phyloP scores from a whole-genome alignment of 179 eudicot genomes.

The Beta corolliflora region DNA sequence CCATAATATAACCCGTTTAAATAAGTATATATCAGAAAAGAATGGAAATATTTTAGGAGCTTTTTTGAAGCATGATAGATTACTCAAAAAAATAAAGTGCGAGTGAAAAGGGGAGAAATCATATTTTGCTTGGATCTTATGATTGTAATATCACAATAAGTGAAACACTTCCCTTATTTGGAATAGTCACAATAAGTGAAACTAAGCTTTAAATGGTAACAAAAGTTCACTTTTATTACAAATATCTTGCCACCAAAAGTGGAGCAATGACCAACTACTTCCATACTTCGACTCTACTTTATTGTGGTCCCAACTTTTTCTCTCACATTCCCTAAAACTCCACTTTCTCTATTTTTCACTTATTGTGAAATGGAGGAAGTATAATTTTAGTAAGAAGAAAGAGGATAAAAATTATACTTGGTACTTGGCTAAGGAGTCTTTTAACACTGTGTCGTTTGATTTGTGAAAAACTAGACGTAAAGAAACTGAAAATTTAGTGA shows the following conservation, averaged over 20 bases:
- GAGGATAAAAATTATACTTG: not conserved
- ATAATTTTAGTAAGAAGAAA: not conserved
- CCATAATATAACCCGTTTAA: conserved; percentile 25
- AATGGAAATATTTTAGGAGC: conserved; percentile 29
- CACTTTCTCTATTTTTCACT: no score
- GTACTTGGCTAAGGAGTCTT: conserved; percentile 22
- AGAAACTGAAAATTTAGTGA: conserved; percentile 25
- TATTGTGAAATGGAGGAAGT: no score
- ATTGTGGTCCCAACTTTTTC: no score
- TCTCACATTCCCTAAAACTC: no score
- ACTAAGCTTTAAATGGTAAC: no score
- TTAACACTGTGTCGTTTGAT: conserved; percentile 24
- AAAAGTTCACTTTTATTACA: no score
- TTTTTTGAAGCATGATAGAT: conserved; percentile 23
- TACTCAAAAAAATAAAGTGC: conserved; percentile 18
- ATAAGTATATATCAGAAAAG: conserved; percentile 23
- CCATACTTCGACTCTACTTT: no score
- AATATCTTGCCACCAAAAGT: no score
- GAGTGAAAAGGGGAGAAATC: conserved; percentile 17
- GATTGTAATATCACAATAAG: no score
- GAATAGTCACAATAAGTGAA: no score
- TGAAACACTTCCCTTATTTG: no score
- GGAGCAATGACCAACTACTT: no score
- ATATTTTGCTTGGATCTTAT: conserved; percentile 47
- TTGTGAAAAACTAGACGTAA: conserved; percentile 34